Conservation (phyloP, 345 rosid species). For the Erodium maritimum region DNA sequence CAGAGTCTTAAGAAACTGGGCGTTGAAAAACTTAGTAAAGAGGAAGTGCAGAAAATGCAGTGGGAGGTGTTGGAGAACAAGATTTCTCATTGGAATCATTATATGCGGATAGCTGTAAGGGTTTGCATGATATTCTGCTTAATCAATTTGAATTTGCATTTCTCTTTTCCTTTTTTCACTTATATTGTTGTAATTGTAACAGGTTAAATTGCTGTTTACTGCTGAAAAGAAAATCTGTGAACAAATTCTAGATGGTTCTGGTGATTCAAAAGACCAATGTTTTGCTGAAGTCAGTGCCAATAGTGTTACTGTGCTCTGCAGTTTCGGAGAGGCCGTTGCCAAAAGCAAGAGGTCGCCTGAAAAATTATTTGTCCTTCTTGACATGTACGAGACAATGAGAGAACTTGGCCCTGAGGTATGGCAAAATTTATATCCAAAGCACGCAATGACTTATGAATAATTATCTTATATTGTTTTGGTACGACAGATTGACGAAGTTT, state of each 20-base stretch:
- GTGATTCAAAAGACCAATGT: conserved; percentile 68
- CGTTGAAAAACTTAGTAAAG: conserved; percentile 88
- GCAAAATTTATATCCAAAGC: not conserved
- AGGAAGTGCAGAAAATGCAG: conserved; percentile 95
- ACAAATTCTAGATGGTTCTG: conserved; percentile 62
- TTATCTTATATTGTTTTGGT: not conserved
- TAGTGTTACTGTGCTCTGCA: conserved; percentile 69
- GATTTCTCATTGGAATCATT: conserved; percentile 94
- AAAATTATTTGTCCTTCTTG: conserved; percentile 77
- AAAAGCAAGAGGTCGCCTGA: conserved; percentile 98
- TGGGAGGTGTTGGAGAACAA: conserved; percentile 98
- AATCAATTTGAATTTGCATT: not conserved
- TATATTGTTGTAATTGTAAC: conserved; percentile 19
- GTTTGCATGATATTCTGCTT: conserved; percentile 10
- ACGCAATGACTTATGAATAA: no score
- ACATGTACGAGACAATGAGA: conserved; percentile 98
- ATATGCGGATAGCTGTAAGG: conserved; percentile 84
- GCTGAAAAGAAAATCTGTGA: conserved; percentile 87
- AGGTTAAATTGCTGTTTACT: conserved; percentile 82
- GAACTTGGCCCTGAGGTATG: conserved; percentile 86
- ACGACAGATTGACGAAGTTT: conserved; percentile 48
- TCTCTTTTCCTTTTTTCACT: conserved; percentile 4
- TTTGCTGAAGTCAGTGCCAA: conserved; percentile 80
- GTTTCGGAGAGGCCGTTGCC: conserved; percentile 94
- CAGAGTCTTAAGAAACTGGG: conserved; percentile 84